Evolutionary conservation across 192 early-diverging fungal species (phyloP), one percentile per base, ranked within the genome.

Genomic region (Entophlyctis luteolus): DNA sequence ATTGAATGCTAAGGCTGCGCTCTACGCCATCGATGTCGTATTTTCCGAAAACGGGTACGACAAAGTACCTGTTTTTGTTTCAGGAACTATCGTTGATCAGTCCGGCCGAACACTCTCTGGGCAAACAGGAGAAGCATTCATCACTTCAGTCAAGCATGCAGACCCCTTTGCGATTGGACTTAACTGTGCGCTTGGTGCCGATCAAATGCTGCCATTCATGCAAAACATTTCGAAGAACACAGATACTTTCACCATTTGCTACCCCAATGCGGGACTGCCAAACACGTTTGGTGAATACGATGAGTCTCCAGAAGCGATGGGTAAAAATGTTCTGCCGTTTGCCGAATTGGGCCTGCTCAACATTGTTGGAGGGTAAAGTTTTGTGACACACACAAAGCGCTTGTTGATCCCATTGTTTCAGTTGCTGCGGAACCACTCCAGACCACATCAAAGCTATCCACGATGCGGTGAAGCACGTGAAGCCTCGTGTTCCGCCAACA

Each of bases 281-380:
- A 98, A 98, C 76, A 93, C 95, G 4, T 93, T 98, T 80, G 93
- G 95, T 72, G 93, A 92, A 67, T 98, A 98, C 74, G 95, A 98
- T 67, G 90, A 98, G 78, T 81, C 81, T 18, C 91, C 93, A 23
- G 89, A 79, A 46, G 74, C 78, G 45, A 98, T 98, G 95, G 91
- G 91, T 4, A 82, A 82, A 38, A 84, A 90, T 54, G 89, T 98
- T 38, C 81, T 81, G 47, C 86, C 82, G 5, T 98, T 98, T 83
- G 95, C 95, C 22, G 82, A 86, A 53, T 90, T 94, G 32, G 93
- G 93, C n/a, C 79, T 98, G 25, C 81, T 98, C 42, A 96, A 93
- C 71, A 95, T 98, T 80, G 77, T 98, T 25, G 95, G 95, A 55
- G 95, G 95, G 63, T 66, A 18, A 38, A 33, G 47, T 27, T 48